These are phyloP conservation scores for Curvularia sp. DNA, from an alignment of 2,329 filamentous ascomycete species.

Conservation along the genomic window DNA sequence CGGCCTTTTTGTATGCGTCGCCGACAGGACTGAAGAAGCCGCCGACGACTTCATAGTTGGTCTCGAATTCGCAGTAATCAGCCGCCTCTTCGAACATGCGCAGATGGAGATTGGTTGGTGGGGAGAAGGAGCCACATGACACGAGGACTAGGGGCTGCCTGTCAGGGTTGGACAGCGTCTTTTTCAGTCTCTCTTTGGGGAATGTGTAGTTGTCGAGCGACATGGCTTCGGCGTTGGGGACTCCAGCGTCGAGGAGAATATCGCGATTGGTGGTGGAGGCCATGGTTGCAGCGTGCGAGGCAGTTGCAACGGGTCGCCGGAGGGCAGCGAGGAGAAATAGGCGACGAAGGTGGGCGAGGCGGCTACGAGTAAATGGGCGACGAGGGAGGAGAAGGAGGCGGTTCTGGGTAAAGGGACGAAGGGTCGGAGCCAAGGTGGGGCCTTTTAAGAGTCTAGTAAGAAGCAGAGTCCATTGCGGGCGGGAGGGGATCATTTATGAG, in stretches of 20 bases:
- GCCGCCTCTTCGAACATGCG: slow-evolving; percentile 89
- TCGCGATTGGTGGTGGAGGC: slow-evolving; percentile 30
- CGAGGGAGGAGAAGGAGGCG: neutral
- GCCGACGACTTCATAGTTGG: slow-evolving; percentile 81
- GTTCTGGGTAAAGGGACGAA: slow-evolving; percentile 5
- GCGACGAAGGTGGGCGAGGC: slow-evolving; percentile 15
- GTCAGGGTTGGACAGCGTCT: slow-evolving; percentile 61
- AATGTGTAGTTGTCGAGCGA: slow-evolving; percentile 64
- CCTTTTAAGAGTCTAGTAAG: slow-evolving; percentile 14
- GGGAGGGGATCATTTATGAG: slow-evolving; percentile 22
- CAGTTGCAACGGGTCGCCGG: slow-evolving; percentile 7
- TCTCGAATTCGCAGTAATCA: slow-evolving; percentile 75
- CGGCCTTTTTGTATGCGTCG: slow-evolving; percentile 79
- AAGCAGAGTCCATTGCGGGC: slow-evolving; percentile 26
- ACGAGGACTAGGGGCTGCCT: slow-evolving; percentile 71
- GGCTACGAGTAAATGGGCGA: slow-evolving; percentile 16
- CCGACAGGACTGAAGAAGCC: slow-evolving; percentile 83
- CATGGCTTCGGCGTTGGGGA: slow-evolving; percentile 39
- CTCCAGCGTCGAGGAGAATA: slow-evolving; percentile 31
- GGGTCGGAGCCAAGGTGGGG: slow-evolving; percentile 8
- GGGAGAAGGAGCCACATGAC: slow-evolving; percentile 74
- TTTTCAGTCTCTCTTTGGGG: slow-evolving; percentile 65
- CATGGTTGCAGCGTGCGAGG: slow-evolving; percentile 28
- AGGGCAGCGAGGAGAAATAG: slow-evolving; percentile 16
- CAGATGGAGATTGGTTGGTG: slow-evolving; percentile 77